Evolutionary conservation across 2,329 filamentous ascomycete genomes (phyloP).

Genomic region (Penicillium occitanis): DNA sequence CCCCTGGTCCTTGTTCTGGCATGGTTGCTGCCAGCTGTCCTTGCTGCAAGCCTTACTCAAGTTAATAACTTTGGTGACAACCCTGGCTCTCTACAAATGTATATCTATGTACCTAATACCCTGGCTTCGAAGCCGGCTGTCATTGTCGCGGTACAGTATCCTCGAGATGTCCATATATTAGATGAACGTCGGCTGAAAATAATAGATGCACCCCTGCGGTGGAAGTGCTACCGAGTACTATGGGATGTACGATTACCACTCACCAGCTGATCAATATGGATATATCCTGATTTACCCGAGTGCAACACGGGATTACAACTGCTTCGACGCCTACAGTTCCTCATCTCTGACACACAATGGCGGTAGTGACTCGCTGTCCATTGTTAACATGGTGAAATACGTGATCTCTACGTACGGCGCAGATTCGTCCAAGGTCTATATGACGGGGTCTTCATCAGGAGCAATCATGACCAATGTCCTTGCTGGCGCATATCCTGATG

Average conservation of each 20-base stretch:
- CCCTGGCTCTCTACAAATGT: conserved; percentile 11
- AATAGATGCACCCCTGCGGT: conserved; percentile 16
- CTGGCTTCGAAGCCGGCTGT: conserved; percentile 13
- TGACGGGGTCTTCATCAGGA: conserved; percentile 18
- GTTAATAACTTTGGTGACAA: conserved; percentile 11
- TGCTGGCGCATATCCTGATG: conserved; percentile 17
- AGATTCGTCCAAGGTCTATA: conserved; percentile 17
- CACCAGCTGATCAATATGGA: conserved; percentile 12
- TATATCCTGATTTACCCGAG: conserved; percentile 13
- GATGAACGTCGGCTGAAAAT: background rate
- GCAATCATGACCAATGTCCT: conserved; percentile 20
- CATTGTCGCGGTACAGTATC: conserved; percentile 13
- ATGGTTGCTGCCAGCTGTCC: conserved; percentile 5
- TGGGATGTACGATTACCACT: conserved; percentile 12
- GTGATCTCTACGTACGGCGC: conserved; percentile 11
- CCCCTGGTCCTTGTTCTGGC: conserved; percentile 11
- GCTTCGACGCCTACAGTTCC: conserved; percentile 6
- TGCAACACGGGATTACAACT: conserved; percentile 6
- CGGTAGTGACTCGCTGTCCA: conserved; percentile 1
- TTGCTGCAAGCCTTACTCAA: conserved; percentile 9
- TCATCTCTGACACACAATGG: conserved; percentile 11
- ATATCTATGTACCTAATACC: conserved; percentile 10
- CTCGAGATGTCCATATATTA: background rate
- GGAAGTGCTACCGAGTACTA: conserved; percentile 9
- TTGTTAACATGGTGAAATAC: conserved; percentile 19